Evolutionary conservation across 2,329 filamentous ascomycete genomes (phyloP).

Genomic region (Colletotrichum lupini): DNA sequence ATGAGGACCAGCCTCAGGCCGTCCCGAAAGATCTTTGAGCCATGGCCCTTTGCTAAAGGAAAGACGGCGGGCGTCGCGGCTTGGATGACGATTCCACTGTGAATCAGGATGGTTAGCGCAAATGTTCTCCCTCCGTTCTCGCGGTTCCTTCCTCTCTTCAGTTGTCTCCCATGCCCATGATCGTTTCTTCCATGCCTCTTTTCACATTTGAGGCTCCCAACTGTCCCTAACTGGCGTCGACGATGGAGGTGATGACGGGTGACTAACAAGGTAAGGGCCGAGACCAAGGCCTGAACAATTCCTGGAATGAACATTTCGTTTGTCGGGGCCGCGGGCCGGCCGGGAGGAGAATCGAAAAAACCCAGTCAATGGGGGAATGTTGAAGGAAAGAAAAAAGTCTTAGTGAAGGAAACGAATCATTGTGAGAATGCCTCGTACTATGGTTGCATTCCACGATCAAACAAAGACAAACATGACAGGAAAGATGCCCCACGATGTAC

Average conservation of each 20-base stretch:
- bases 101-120: conserved; percentile 40
- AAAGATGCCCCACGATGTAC: conserved; percentile 30
- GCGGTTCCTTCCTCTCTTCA: neutral
- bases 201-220: neutral
- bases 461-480: conserved; percentile 23
- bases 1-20: conserved; percentile 74
- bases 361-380: conserved; percentile 60
- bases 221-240: neutral
- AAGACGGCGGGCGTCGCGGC: conserved; percentile 60
- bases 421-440: conserved; percentile 34
- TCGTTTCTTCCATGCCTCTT: neutral
- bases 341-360: conserved; percentile 45
- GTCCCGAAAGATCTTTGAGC: conserved; percentile 62
- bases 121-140: conserved; percentile 24
- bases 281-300: conserved; percentile 60
- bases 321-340: conserved; percentile 40
- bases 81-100: conserved; percentile 64
- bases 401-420: conserved; percentile 39
- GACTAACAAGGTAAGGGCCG: conserved; percentile 66
- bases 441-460: conserved; percentile 34
- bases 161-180: neutral
- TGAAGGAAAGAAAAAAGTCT: conserved; percentile 42
- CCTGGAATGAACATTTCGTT: conserved; percentile 57
- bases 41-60: conserved; percentile 58
- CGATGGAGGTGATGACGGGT: neutral